Conservation (phyloP, 306 rosid genomes). For the Arachis stenosperma region DNA sequence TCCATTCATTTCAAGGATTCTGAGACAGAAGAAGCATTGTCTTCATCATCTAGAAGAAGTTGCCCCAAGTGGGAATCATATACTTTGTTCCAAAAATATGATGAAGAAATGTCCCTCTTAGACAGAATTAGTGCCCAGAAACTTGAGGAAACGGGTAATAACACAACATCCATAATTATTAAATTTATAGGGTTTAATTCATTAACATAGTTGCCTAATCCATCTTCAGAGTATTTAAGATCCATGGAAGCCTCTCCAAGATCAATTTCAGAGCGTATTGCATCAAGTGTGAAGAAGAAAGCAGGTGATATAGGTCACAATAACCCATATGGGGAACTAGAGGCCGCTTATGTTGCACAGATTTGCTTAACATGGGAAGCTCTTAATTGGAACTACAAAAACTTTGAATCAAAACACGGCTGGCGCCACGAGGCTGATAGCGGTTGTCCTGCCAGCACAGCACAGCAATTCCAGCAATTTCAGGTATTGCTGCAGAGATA, state of each 20-base stretch:
- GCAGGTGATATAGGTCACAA: constrained; percentile 45
- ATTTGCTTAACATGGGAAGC: constrained; percentile 94
- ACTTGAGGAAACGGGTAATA: constrained; percentile 75
- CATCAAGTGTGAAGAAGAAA: constrained; percentile 52
- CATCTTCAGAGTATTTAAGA: constrained; percentile 66
- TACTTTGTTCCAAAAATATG: constrained; percentile 78
- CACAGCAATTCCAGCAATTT: constrained; percentile 87
- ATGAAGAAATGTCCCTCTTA: constrained; percentile 80
- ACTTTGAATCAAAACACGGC: constrained; percentile 57
- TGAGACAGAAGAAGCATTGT: constrained; percentile 69
- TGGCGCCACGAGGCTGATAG: constrained; percentile 43
- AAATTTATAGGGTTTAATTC: too few relatives aligned
- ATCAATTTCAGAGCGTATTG: constrained; percentile 79
- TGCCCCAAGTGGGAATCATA: constrained; percentile 95
- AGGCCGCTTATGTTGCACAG: constrained; percentile 84
- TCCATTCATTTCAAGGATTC: constrained; percentile 70
- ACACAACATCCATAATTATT: too few relatives aligned
- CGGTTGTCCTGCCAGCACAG: constrained; percentile 63
- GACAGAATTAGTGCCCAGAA: constrained; percentile 79
- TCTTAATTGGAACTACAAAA: constrained; percentile 86
- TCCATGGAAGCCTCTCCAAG: constrained; percentile 76
- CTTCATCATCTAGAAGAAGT: constrained; percentile 83
- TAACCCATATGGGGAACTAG: constrained; percentile 71
- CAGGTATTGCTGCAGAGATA: constrained; percentile 81
- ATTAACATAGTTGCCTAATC: too few relatives aligned